phyloP scores from a whole-genome alignment of 768 basidiomycete species.

The Chalciporus pseudorubinellus region DNA sequence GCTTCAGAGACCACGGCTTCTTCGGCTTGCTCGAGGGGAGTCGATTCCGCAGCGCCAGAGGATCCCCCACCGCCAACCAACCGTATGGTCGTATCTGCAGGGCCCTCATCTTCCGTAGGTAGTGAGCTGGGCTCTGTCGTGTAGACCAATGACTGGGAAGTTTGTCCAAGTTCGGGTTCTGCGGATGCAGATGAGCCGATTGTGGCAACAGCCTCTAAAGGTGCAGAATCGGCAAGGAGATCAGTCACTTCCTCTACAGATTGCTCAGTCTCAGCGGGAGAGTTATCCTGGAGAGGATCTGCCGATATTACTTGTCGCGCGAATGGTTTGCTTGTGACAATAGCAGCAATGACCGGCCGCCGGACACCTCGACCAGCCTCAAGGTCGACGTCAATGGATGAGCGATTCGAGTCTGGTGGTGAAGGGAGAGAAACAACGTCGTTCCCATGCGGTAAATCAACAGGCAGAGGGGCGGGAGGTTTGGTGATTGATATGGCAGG shows the following conservation, averaged over 20 bases:
- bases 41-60: slow-evolving; percentile 25
- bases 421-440: slow-evolving; percentile 52
- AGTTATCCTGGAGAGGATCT: slow-evolving; percentile 13
- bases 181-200: slow-evolving; percentile 34
- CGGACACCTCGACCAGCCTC: slow-evolving; percentile 43
- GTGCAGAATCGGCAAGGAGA: slow-evolving; percentile 46
- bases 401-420: slow-evolving; percentile 42
- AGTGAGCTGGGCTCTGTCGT: slow-evolving; percentile 10
- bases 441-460: slow-evolving; percentile 62
- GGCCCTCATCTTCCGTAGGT: slow-evolving; percentile 16
- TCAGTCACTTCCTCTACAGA: slow-evolving; percentile 42
- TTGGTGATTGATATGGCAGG: slow-evolving; percentile 66
- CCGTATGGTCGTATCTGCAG: slow-evolving; percentile 48
- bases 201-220: slow-evolving; percentile 30
- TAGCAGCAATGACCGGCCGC: slow-evolving; percentile 22
- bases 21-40: slow-evolving; percentile 34
- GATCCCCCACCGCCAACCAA: slow-evolving; percentile 57
- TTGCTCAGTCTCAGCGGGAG: slow-evolving; percentile 19
- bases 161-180: slow-evolving; percentile 6
- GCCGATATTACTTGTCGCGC: slow-evolving; percentile 10
- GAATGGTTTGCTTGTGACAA: slow-evolving; percentile 15
- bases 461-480: slow-evolving; percentile 67
- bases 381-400: slow-evolving; percentile 37
- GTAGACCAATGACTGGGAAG: slow-evolving; percentile 2
- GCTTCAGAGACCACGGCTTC: slow-evolving; percentile 35